Evolutionary conservation across 257 asterid genomes (phyloP).

Genomic region (Cordia subcordata): DNA sequence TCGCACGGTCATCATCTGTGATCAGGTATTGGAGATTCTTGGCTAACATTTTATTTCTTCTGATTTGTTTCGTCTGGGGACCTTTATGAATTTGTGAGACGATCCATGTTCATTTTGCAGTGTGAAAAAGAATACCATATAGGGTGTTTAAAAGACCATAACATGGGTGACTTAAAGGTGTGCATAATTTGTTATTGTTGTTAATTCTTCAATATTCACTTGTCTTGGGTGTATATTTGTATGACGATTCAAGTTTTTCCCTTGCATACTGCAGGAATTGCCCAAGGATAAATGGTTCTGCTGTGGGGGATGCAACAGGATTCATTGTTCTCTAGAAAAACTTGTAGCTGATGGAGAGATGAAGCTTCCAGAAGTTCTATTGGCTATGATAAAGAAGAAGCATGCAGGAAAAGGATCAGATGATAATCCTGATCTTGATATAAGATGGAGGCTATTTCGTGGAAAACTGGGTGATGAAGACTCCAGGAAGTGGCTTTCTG

Average conservation of each 20-base stretch:
- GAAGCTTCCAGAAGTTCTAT: slow-evolving; percentile 50
- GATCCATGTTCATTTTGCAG: slow-evolving; percentile 30
- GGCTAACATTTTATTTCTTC: not conserved
- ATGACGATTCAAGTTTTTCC: not conserved
- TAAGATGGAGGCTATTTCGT: slow-evolving; percentile 73
- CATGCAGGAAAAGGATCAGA: slow-evolving; percentile 26
- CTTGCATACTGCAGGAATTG: slow-evolving; percentile 48
- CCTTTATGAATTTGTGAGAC: not conserved
- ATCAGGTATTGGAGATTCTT: slow-evolving; percentile 50
- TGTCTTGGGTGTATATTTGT: not conserved
- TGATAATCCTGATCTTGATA: slow-evolving; percentile 31
- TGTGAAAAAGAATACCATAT: slow-evolving; percentile 92
- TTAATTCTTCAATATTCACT: not conserved
- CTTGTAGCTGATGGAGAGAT: slow-evolving; percentile 54
- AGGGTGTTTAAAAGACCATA: slow-evolving; percentile 72
- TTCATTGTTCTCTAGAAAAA: slow-evolving; percentile 52
- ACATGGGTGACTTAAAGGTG: slow-evolving; percentile 69
- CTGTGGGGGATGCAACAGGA: slow-evolving; percentile 44
- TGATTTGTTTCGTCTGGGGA: not conserved
- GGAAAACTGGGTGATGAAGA: slow-evolving; percentile 60
- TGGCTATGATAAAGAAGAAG: slow-evolving; percentile 46
- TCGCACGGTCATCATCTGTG: slow-evolving; percentile 81
- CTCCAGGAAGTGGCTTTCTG: slow-evolving; percentile 56
- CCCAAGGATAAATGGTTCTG: slow-evolving; percentile 90
- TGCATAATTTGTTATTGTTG: slow-evolving; percentile 4